Evolutionary conservation across 352 stramenopile genomes (phyloP).

Genomic region (Aphanomyces invadans): DNA sequence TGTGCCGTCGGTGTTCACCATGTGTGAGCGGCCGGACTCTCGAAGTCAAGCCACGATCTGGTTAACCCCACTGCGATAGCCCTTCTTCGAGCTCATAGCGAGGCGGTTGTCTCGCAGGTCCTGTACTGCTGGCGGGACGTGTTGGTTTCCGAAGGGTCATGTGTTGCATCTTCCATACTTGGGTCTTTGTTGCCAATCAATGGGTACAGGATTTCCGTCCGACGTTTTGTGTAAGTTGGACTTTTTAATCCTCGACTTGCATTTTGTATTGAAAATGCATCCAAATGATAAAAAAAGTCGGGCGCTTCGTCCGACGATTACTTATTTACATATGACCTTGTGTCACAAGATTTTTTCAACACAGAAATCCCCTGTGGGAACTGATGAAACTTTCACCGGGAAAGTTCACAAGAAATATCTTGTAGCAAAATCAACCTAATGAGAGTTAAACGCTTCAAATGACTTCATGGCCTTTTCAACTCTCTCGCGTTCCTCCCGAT

Average conservation of each 20-base stretch:
- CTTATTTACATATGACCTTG: no score
- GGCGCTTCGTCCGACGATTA: neutral
- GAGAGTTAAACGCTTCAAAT: no score
- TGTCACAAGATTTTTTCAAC: no score
- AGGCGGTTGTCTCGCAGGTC: constrained; percentile 5
- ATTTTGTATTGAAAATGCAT: neutral
- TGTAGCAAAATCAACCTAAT: no score
- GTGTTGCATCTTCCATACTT: neutral
- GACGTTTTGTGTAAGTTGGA: neutral
- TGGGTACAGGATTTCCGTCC: neutral
- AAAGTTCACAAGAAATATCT: no score
- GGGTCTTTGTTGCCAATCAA: neutral
- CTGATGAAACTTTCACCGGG: no score
- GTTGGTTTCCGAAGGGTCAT: neutral
- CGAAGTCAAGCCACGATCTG: neutral
- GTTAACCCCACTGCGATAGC: neutral
- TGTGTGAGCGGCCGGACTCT: neutral
- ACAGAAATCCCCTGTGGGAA: no score
- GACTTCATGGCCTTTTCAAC: no score
- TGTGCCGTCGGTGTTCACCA: neutral
- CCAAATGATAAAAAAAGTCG: neutral
- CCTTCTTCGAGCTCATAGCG: neutral
- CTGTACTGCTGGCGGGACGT: neutral
- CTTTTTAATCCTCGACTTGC: neutral
- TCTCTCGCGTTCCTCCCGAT: no score